Conservation (phyloP, 75 land plant species). For the Selaginella tamariscina region DNA sequence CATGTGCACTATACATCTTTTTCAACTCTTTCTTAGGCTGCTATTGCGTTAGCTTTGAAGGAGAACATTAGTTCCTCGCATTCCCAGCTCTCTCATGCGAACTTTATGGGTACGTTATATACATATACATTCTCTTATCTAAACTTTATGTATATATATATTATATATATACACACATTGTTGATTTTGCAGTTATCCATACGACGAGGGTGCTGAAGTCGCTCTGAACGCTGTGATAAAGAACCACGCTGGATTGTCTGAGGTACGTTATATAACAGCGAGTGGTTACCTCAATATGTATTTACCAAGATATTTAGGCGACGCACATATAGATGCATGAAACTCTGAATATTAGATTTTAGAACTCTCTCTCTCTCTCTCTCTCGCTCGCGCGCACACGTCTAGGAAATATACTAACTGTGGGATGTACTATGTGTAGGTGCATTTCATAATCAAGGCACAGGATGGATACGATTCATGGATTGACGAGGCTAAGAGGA, state of each 20-base stretch:
- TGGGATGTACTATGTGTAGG: neutral
- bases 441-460: neutral
- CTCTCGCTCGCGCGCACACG: no score
- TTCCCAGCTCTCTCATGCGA: neutral
- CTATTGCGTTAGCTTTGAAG: neutral
- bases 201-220: neutral
- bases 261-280: neutral
- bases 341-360: no score
- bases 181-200: neutral
- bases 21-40: neutral
- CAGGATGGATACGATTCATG: slow-evolving; percentile 1
- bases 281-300: neutral
- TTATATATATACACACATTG: neutral
- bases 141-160: neutral
- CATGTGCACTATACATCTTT: neutral
- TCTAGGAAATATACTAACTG: no score
- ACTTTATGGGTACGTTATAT: neutral
- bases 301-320: no score
- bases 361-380: no score
- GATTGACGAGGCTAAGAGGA: neutral
- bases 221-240: neutral
- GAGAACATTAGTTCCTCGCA: neutral
- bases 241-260: neutral
- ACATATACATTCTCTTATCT: no score
- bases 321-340: no score